Conservation (phyloP, 768 basidiomycete species). For the Mycena galopus region DNA sequence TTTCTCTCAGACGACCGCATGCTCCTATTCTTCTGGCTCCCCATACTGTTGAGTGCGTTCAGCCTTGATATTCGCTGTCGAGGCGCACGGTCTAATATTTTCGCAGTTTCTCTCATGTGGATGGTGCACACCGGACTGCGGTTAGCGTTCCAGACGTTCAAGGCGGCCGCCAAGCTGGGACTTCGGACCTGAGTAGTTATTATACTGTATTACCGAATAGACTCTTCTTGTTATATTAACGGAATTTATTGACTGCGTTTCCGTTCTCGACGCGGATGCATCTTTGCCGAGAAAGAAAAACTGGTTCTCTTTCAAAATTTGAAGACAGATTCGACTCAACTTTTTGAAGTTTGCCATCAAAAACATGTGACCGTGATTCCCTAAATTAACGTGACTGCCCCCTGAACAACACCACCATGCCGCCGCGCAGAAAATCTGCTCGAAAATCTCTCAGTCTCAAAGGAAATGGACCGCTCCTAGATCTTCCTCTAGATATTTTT, state of each 20-base stretch:
- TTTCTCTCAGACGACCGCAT: conserved; percentile 78
- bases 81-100: neutral
- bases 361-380: conserved; percentile 17
- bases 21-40: conserved; percentile 89
- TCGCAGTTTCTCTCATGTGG: conserved; percentile 72
- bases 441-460: neutral
- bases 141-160: conserved; percentile 64
- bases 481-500: conserved; percentile 22
- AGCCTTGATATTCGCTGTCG: neutral
- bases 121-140: conserved; percentile 68
- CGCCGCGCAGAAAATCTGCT: neutral
- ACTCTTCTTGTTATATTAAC: conserved; percentile 12
- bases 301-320: no score
- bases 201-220: conserved; percentile 28
- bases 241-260: neutral
- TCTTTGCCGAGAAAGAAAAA: no score
- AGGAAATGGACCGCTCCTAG: conserved; percentile 8
- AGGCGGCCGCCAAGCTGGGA: conserved; percentile 59
- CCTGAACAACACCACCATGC: neutral
- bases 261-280: no score
- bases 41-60: conserved; percentile 81
- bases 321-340: no score
- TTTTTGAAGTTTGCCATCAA: neutral
- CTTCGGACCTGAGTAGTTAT: conserved; percentile 47
- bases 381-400: neutral